phyloP scores from a whole-genome alignment of 1,284 basidiomycete species.

The Leccinum pachyderme region DNA sequence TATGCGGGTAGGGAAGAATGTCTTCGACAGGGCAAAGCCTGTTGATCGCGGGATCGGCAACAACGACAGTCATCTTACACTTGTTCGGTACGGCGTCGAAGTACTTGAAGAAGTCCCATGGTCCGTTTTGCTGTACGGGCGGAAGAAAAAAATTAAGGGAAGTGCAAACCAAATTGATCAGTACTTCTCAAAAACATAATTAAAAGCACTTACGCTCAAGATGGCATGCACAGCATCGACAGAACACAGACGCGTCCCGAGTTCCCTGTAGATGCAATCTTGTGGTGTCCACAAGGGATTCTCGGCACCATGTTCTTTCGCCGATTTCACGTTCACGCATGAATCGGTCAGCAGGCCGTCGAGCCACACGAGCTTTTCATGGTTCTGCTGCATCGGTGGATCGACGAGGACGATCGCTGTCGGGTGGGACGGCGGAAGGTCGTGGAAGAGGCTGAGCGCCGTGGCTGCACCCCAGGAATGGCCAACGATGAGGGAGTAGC shows the following conservation, averaged over 20 bases:
- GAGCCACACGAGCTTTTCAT: not conserved
- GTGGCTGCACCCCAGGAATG: conserved; percentile 23
- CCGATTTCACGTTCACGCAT: not conserved
- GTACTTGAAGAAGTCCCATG: conserved; percentile 18
- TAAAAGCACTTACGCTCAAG: conserved; percentile 7
- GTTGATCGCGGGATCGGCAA: conserved; percentile 19
- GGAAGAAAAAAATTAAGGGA: not conserved
- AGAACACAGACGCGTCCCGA: conserved; percentile 18
- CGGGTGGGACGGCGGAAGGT: conserved; percentile 14
- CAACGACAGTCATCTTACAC: conserved; percentile 19
- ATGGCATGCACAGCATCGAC: conserved; percentile 9
- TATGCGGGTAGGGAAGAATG: conserved; percentile 13
- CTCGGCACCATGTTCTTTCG: conserved; percentile 8
- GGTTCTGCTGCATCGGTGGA: conserved; percentile 8
- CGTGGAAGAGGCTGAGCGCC: conserved; percentile 14
- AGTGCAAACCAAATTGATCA: not conserved
- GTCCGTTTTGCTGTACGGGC: conserved; percentile 18
- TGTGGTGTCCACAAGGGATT: conserved; percentile 22
- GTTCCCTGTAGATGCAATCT: conserved; percentile 17
- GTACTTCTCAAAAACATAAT: too few species aligned
- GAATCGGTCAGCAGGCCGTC: not conserved
- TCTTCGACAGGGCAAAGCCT: conserved; percentile 7
- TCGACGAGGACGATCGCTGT: conserved; percentile 28
- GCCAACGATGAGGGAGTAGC: conserved; percentile 23
- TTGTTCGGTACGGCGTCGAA: conserved; percentile 9